A percentile compares a stretch with the other conserved stretches of the same genome.
phyloP scores from a whole-genome alignment of 1,139 yeast species.

The Meyerozyma smithsonii region DNA sequence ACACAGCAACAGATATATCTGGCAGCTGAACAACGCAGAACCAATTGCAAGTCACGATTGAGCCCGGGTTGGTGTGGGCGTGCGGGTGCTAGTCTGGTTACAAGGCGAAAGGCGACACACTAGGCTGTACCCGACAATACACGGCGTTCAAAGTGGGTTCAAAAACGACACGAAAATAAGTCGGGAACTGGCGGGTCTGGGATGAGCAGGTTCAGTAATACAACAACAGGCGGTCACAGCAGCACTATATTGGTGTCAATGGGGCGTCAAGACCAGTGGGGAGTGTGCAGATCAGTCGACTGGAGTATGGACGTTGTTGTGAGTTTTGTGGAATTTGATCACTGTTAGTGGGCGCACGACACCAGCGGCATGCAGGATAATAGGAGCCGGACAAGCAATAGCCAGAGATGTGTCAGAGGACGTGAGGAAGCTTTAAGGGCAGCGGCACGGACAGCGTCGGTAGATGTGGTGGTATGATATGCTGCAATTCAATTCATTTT shows the following conservation, averaged over 20 bases:
- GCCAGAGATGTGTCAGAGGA: neutral
- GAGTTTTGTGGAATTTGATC: slow-evolving; percentile 3
- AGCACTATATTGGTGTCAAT: neutral
- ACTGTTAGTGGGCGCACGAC: slow-evolving; percentile 2
- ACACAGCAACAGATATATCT: no score
- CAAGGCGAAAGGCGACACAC: neutral
- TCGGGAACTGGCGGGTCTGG: neutral
- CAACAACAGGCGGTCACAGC: neutral
- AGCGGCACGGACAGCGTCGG: neutral
- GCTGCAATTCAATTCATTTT: no score
- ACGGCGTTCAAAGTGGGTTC: neutral
- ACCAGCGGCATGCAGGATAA: neutral
- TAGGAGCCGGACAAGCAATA: neutral
- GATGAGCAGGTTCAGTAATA: neutral
- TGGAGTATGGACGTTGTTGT: neutral
- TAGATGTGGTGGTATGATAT: no score
- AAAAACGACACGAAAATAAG: neutral
- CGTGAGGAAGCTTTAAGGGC: neutral
- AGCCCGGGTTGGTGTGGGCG: no score
- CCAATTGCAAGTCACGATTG: no score
- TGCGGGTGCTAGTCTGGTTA: no score
- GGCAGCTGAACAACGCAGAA: no score
- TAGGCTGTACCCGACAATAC: neutral
- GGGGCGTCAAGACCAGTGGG: neutral
- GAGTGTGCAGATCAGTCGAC: neutral